These are phyloP conservation scores for Guadua angustifolia DNA, from an alignment of 176 grass and related monocot genomes.

Conservation along the genomic window DNA sequence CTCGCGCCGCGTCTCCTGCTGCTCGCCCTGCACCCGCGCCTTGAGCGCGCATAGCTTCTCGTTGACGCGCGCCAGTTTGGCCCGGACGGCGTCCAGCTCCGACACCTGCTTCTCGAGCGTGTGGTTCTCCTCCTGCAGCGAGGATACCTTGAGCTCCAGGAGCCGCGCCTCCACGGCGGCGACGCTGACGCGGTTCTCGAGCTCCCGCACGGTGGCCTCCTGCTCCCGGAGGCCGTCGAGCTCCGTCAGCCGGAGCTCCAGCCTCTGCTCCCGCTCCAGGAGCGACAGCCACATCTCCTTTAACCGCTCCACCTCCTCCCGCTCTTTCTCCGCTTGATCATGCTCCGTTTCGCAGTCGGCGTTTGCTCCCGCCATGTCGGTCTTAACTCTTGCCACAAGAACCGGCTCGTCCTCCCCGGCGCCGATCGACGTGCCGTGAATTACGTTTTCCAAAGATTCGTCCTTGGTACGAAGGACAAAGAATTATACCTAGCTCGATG, in stretches of 20 bases:
- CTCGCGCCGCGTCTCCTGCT: conserved; percentile 42
- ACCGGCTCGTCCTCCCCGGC: conserved; percentile 48
- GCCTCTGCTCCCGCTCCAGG: conserved; percentile 58
- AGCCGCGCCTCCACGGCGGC: conserved; percentile 57
- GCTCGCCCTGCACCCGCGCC: conserved; percentile 39
- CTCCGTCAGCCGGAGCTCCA: conserved; percentile 71
- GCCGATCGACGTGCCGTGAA: conserved; percentile 52
- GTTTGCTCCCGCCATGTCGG: background rate
- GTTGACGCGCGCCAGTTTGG: conserved; percentile 58
- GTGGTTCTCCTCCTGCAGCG: conserved; percentile 81
- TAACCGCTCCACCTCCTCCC: conserved; percentile 48
- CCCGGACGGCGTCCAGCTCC: conserved; percentile 52
- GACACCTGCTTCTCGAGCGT: conserved; percentile 53
- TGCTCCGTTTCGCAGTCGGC: conserved; percentile 15
- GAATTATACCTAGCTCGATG: background rate
- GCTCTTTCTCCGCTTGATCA: background rate
- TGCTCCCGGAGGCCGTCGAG: conserved; percentile 60
- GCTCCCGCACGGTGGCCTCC: conserved; percentile 53
- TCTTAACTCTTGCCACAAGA: conserved; percentile 38
- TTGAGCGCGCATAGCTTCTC: conserved; percentile 54
- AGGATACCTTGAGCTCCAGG: conserved; percentile 49
- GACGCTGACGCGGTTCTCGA: conserved; percentile 53
- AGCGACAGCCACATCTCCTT: conserved; percentile 59
- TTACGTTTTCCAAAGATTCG: conserved; percentile 22
- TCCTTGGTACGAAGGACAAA: conserved; percentile 11